Evolutionary conservation across 2,329 filamentous ascomycete species (phyloP), one percentile per base, ranked within the genome.

Genomic region (Leptographium wingfieldii): DNA sequence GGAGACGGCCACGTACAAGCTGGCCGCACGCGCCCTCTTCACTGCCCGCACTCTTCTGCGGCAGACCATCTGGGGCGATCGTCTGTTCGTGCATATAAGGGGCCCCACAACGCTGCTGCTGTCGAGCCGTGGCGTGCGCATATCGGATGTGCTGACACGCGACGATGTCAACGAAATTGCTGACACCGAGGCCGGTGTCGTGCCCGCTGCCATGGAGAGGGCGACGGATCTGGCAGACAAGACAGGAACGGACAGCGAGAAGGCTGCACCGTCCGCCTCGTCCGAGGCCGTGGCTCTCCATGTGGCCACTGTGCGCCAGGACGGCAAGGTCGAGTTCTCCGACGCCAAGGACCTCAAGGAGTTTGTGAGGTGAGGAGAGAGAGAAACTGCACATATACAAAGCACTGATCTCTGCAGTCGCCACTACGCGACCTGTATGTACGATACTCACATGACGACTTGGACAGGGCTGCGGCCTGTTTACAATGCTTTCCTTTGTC

Each of bases 81-180:
- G 92, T 73, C 77, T 97, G 31, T 97, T 97, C 73, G 76, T 99
- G 38, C 88, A 89, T 68, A 96, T 99, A 70, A 82, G 86, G 60
- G 94, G 94, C 0, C 94, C 94, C 2, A 83, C 82, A 6, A 96
- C 88, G 2, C 82, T 99, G 56, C 79, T 97, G 52, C 77, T 99
- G 67, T 95, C 95, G 64, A 95, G 90, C 58, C 84, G 92, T n/a
- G 91, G 86, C 16, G 83, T 89, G 27, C 80, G 87, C 19, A 75
- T 95, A 52, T 84, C 83, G 58, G 92, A 99, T 65, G 82, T 88
- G 3, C 76, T 99, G 65, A 89, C 86, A 5, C 78, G 80, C 33
- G 81, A 85, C 56, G 86, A 99, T 65, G 82, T 97, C 60, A 92
- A 95, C 66, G 94, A 97, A 73, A 88, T 96, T 62, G 92, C 92